Conservation (phyloP, 2,329 filamentous ascomycete genomes). For the Botrytis fragariae region DNA sequence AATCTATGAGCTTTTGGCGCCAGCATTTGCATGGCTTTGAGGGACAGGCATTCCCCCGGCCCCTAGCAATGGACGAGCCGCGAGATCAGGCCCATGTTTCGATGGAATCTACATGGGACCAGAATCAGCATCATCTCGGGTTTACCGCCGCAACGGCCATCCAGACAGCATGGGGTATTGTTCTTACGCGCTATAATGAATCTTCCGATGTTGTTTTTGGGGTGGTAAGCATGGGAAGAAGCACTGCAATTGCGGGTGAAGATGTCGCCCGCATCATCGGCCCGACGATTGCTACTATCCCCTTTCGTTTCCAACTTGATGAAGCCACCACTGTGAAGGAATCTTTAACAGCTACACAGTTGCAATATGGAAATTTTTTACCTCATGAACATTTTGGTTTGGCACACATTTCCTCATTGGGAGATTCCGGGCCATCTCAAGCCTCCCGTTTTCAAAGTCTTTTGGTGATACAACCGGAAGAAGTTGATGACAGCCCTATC, state of each 20-base stretch:
- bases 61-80: neutral
- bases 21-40: neutral
- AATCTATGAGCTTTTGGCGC: neutral
- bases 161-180: conserved; percentile 41
- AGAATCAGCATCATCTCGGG: neutral
- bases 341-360: neutral
- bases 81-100: neutral
- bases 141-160: neutral
- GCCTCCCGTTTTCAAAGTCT: neutral
- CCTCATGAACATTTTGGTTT: neutral
- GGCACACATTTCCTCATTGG: neutral
- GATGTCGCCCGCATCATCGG: neutral
- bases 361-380: neutral
- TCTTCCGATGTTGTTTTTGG: conserved; percentile 44
- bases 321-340: neutral
- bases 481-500: neutral
- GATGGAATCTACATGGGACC: neutral
- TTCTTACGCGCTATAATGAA: conserved; percentile 41
- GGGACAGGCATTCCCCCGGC: neutral
- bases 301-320: neutral
- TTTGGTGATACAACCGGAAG: neutral
- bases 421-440: neutral
- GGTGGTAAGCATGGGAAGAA: conserved; percentile 44
- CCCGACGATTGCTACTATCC: neutral
- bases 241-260: conserved; percentile 27